These are phyloP conservation scores for Hippophae tibetana DNA, from an alignment of 306 rosid genomes.

Conservation along the genomic window DNA sequence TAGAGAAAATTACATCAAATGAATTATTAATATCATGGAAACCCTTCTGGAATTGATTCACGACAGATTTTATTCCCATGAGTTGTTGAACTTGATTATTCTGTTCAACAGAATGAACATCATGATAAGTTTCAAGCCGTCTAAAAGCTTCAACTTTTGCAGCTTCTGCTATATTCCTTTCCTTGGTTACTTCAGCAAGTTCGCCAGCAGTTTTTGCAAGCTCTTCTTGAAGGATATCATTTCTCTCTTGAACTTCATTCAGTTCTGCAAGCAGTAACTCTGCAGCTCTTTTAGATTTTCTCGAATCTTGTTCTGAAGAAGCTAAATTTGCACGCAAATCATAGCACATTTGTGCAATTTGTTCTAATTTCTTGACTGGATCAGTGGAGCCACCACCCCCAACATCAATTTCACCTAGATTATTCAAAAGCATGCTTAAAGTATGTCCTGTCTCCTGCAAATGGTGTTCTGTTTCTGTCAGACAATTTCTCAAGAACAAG, in stretches of 20 bases:
- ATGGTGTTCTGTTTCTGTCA: conserved; percentile 49
- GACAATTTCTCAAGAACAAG: conserved; percentile 41
- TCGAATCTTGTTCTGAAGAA: conserved; percentile 64
- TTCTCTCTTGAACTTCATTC: conserved; percentile 97
- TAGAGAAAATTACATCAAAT: conserved; percentile 34
- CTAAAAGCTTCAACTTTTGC: conserved; percentile 61
- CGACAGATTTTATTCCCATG: conserved; percentile 47
- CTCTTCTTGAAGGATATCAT: conserved; percentile 88
- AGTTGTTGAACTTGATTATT: conserved; percentile 48
- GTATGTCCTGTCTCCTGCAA: conserved; percentile 55
- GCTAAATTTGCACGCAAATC: conserved; percentile 37
- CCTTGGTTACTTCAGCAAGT: conserved; percentile 52
- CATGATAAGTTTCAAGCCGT: conserved; percentile 51
- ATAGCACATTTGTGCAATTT: conserved; percentile 44
- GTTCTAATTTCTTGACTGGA: conserved; percentile 60
- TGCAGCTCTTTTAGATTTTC: conserved; percentile 82
- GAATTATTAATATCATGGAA: conserved; percentile 47
- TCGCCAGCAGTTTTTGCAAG: conserved; percentile 46
- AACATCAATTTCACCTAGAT: conserved; percentile 49
- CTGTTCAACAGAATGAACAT: conserved; percentile 41
- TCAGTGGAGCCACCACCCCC: conserved; percentile 41
- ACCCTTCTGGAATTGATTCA: conserved; percentile 51
- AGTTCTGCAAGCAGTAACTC: conserved; percentile 85
- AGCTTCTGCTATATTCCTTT: conserved; percentile 57
- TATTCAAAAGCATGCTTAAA: conserved; percentile 41